Conservation (phyloP, 1,284 basidiomycete species). For the Pterulicium gracile region DNA sequence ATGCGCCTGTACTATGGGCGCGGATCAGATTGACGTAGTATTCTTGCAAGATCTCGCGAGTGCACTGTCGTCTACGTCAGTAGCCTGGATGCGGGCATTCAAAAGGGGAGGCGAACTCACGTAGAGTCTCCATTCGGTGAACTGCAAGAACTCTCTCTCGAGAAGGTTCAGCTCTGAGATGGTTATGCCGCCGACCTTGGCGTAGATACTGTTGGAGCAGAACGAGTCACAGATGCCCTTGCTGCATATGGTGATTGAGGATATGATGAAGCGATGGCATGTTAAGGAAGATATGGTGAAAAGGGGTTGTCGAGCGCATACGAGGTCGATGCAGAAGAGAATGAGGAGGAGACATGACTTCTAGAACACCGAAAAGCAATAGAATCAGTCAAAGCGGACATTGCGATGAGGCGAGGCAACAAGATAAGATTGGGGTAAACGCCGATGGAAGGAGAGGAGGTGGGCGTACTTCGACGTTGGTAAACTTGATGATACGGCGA, state of each 20-base stretch:
- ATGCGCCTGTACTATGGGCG: slow-evolving; percentile 55
- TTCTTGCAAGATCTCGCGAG: slow-evolving; percentile 69
- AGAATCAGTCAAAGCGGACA: too few relatives aligned
- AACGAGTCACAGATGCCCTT: slow-evolving; percentile 92
- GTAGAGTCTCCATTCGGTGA: slow-evolving; percentile 87
- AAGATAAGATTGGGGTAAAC: slow-evolving; percentile 5
- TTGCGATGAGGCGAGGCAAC: too few relatives aligned
- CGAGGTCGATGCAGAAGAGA: slow-evolving; percentile 91
- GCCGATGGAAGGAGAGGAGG: slow-evolving; percentile 1
- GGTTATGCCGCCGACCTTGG: slow-evolving; percentile 89
- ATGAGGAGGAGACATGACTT: slow-evolving; percentile 83
- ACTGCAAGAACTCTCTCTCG: slow-evolving; percentile 83
- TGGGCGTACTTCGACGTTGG: slow-evolving; percentile 75
- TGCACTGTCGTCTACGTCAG: slow-evolving; percentile 42
- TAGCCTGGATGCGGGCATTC: slow-evolving; percentile 5
- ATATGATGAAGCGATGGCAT: slow-evolving; percentile 91
- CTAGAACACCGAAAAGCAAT: slow-evolving; percentile 28
- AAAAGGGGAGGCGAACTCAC: slow-evolving; percentile 44
- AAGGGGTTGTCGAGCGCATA: slow-evolving; percentile 73
- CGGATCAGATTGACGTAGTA: slow-evolving; percentile 79
- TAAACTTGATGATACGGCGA: slow-evolving; percentile 82
- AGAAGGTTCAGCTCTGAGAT: slow-evolving; percentile 83
- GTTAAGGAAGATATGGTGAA: slow-evolving; percentile 92
- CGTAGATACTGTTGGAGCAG: slow-evolving; percentile 87
- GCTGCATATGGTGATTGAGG: slow-evolving; percentile 77